Conservation (phyloP, 2,329 filamentous ascomycete genomes). For the Calonectria henricotiae region DNA sequence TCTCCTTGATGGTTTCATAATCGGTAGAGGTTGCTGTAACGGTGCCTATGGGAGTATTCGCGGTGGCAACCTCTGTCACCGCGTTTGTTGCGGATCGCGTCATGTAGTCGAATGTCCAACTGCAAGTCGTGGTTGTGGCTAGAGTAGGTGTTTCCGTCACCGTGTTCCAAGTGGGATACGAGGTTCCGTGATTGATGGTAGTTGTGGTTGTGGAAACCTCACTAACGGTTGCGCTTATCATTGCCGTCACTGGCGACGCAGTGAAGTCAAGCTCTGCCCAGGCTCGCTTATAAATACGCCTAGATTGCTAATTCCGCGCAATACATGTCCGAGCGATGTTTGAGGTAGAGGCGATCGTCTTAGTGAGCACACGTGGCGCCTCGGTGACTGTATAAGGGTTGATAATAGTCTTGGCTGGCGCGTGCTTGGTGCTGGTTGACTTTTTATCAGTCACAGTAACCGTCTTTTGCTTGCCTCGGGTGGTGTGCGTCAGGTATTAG, state of each 20-base stretch:
- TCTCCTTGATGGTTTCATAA: constrained; percentile 3
- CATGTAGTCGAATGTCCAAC: background rate
- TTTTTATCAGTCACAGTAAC: background rate
- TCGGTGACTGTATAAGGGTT: constrained; percentile 1
- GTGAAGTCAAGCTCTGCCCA: background rate
- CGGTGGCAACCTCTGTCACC: constrained; percentile 1
- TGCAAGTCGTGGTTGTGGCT: constrained; percentile 13
- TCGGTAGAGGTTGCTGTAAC: background rate
- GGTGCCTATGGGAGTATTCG: background rate
- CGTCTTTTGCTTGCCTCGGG: background rate
- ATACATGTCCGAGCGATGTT: background rate
- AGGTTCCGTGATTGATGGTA: background rate
- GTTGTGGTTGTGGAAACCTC: background rate
- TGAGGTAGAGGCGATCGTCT: constrained; percentile 3
- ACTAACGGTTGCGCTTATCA: background rate
- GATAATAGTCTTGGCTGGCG: background rate
- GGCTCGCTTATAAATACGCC: background rate
- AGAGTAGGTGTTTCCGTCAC: background rate
- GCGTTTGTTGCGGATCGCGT: background rate
- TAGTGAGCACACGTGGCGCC: background rate
- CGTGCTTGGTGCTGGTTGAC: constrained; percentile 12
- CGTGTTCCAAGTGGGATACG: background rate
- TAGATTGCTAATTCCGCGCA: background rate
- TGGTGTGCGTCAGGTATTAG: constrained; percentile 14
- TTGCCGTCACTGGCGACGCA: background rate